A percentile compares a stretch with the other conserved stretches of the same genome.
Evolutionary conservation across 2,329 filamentous ascomycete genomes (phyloP).

Genomic region (Chalaropsis thielavioides): DNA sequence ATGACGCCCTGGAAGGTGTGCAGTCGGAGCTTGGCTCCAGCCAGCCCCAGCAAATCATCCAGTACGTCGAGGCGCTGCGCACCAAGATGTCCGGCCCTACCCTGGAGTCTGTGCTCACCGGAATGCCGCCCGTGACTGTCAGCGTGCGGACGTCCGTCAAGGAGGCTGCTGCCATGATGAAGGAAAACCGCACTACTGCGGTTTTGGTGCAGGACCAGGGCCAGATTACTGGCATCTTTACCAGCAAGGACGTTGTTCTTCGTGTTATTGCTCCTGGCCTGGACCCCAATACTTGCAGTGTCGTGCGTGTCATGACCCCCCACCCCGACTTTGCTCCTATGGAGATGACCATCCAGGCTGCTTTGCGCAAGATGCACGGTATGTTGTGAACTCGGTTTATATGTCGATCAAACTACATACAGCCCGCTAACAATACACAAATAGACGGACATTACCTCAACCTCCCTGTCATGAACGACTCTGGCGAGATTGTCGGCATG

Average conservation of each 20-base stretch:
- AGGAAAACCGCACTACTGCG: constrained; percentile 95
- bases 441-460: constrained; percentile 96
- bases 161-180: constrained; percentile 91
- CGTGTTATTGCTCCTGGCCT: constrained; percentile 94
- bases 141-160: constrained; percentile 92
- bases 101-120: constrained; percentile 83
- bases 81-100: constrained; percentile 97
- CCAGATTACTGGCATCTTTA: constrained; percentile 97
- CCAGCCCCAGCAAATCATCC: constrained; percentile 96
- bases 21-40: constrained; percentile 92
- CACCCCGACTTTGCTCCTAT: constrained; percentile 97
- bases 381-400: constrained; percentile 27
- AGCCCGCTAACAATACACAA: constrained; percentile 18
- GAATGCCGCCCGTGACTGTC: constrained; percentile 82
- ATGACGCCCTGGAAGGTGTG: constrained; percentile 93
- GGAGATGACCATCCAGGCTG: constrained; percentile 98
- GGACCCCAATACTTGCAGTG: constrained; percentile 87
- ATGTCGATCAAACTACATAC: neutral
- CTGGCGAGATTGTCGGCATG: constrained; percentile 97
- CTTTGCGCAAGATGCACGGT: constrained; percentile 98
- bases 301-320: constrained; percentile 97
- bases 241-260: constrained; percentile 96
- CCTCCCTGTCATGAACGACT: constrained; percentile 93
- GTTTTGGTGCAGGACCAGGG: constrained; percentile 93
- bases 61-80: constrained; percentile 91